These are phyloP conservation scores for Backusella mclennaniae DNA, from an alignment of 192 early-diverging fungal species.

Conservation along the genomic window DNA sequence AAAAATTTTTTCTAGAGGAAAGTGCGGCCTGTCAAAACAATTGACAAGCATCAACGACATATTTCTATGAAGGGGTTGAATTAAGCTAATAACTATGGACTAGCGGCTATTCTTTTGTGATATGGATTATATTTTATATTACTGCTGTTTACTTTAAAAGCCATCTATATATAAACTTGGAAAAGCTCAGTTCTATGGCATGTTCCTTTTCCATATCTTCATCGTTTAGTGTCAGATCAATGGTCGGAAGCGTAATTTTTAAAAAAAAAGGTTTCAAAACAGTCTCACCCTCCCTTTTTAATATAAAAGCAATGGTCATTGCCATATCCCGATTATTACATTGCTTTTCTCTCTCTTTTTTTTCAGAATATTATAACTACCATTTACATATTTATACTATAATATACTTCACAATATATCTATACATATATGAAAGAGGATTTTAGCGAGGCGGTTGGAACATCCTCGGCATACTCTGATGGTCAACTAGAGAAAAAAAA, in stretches of 20 bases:
- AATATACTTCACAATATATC: background rate
- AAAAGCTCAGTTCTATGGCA: background rate
- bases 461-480: background rate
- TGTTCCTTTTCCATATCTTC: background rate
- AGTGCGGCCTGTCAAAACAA: no score
- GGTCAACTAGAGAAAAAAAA: background rate
- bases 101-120: no score
- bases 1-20: no score
- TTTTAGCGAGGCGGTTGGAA: background rate
- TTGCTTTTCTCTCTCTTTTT: background rate
- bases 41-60: no score
- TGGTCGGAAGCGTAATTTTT: background rate
- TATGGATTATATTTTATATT: no score
- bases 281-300: slow-evolving; percentile 2
- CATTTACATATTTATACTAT: no score
- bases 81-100: no score
- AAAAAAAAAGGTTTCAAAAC: background rate
- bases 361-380: background rate
- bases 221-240: background rate
- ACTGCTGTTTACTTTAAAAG: background rate
- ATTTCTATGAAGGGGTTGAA: no score
- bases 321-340: background rate
- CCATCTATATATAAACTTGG: background rate
- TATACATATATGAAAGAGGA: background rate
- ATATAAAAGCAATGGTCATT: background rate